These are phyloP conservation scores for Mikania micrantha DNA, from an alignment of 129 eudicot species.

Conservation along the genomic window DNA sequence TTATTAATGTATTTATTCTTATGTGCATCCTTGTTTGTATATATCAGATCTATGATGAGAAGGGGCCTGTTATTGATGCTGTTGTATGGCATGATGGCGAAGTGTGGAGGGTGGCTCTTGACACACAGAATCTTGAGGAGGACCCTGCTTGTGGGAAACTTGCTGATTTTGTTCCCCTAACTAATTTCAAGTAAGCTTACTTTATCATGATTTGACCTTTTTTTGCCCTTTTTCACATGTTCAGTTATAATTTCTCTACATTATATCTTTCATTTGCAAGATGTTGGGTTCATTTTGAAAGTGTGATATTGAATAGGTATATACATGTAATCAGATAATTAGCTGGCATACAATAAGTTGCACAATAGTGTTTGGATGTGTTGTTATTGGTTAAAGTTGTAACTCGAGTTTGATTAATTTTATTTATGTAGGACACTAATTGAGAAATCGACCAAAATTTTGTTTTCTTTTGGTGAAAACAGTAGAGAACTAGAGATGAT, in stretches of 20 bases:
- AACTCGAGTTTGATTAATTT: not conserved
- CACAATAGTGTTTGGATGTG: not conserved
- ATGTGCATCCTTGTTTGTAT: conserved; percentile 5
- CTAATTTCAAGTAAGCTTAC: conserved; percentile 66
- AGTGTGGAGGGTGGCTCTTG: conserved; percentile 93
- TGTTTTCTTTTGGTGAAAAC: not conserved
- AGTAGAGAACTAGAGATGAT: not conserved
- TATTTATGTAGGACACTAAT: not conserved
- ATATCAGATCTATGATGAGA: conserved; percentile 81
- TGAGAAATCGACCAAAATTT: not conserved
- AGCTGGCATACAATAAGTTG: not conserved
- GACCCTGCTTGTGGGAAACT: conserved; percentile 72
- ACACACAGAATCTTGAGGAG: conserved; percentile 90
- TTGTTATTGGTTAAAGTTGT: not conserved
- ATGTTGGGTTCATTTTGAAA: not conserved
- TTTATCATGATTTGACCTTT: not conserved
- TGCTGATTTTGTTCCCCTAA: conserved; percentile 73
- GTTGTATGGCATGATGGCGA: conserved; percentile 99
- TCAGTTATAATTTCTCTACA: not conserved
- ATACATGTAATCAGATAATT: not conserved
- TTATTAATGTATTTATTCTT: not conserved
- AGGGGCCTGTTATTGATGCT: conserved; percentile 94
- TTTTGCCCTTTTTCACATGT: conserved; percentile 11
- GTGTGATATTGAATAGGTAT: not conserved
- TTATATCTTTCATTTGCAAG: not conserved